Conservation (phyloP, 768 basidiomycete species). For the Tulasnella sp. region DNA sequence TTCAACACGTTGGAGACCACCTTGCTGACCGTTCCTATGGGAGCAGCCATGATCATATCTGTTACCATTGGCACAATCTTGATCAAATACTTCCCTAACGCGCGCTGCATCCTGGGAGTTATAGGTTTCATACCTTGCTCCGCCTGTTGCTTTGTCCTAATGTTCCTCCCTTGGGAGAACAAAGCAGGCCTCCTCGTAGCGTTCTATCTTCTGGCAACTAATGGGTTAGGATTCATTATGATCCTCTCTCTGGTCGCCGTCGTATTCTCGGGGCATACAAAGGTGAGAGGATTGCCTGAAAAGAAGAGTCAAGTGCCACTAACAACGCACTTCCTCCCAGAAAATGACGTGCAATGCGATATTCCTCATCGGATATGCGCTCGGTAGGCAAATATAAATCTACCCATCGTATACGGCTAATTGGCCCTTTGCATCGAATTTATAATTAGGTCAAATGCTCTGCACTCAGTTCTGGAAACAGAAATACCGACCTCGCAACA, state of each 20-base stretch:
- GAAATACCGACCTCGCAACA: slow-evolving; percentile 27
- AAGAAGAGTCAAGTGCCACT: background rate
- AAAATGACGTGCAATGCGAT: slow-evolving; percentile 26
- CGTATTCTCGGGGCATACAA: slow-evolving; percentile 24
- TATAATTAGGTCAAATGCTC: slow-evolving; percentile 24
- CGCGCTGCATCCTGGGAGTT: slow-evolving; percentile 1
- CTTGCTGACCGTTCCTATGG: slow-evolving; percentile 23
- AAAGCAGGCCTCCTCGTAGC: slow-evolving; percentile 20
- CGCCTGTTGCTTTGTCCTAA: slow-evolving; percentile 13
- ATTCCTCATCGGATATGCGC: slow-evolving; percentile 27
- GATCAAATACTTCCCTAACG: slow-evolving; percentile 7
- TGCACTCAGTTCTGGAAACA: slow-evolving; percentile 28
- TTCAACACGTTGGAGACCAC: slow-evolving; percentile 28
- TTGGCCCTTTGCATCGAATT: background rate
- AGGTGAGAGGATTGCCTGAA: background rate
- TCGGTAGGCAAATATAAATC: background rate
- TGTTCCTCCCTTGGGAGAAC: slow-evolving; percentile 23
- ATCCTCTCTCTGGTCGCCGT: slow-evolving; percentile 10
- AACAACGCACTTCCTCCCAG: background rate
- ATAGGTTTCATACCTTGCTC: slow-evolving; percentile 18
- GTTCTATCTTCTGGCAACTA: slow-evolving; percentile 17
- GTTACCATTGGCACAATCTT: background rate
- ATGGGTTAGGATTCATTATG: slow-evolving; percentile 15
- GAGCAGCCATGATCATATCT: slow-evolving; percentile 13
- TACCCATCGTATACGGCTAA: background rate